Percentiles rank a stretch among this genome's conserved stretches.
Evolutionary conservation across 192 early-diverging fungal genomes (phyloP).

Genomic region (Mortierella claussenii): DNA sequence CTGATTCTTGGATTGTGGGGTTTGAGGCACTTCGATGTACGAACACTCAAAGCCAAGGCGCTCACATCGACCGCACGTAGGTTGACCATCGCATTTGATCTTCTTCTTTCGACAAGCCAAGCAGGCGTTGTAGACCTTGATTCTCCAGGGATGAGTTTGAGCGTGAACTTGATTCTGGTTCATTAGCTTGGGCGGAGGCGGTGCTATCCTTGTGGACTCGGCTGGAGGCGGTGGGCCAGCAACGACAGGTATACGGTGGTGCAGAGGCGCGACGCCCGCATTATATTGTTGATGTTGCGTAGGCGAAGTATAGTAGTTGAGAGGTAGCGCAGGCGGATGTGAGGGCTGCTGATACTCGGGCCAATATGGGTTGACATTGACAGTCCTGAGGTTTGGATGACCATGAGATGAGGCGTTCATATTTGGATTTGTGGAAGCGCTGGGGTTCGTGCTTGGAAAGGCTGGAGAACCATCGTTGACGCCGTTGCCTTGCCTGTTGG

Average conservation of each 20-base stretch:
- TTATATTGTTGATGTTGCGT: conserved; percentile 14
- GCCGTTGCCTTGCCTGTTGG: not conserved
- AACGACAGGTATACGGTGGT: not conserved
- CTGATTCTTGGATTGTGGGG: conserved; percentile 12
- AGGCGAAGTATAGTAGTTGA: conserved; percentile 22
- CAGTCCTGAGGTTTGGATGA: not conserved
- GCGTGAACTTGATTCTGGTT: conserved; percentile 52
- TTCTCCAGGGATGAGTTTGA: conserved; percentile 50
- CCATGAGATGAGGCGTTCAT: not conserved
- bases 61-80: conserved; percentile 50
- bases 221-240: not conserved
- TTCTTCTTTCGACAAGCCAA: conserved; percentile 56
- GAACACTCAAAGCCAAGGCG: conserved; percentile 51
- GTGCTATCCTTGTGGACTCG: not conserved
- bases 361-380: conserved; percentile 22
- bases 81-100: conserved; percentile 56
- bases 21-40: conserved; percentile 41
- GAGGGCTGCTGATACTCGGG: conserved; percentile 22
- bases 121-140: conserved; percentile 58
- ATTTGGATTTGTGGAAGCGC: not conserved
- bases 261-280: not conserved
- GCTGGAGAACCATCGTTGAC: not conserved
- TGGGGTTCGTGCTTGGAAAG: not conserved
- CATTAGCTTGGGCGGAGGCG: conserved; percentile 2
- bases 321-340: conserved; percentile 5